Evolutionary conservation across 495 filamentous ascomycete species (phyloP).

Genomic region (Thermothielavioides terrestris): DNA sequence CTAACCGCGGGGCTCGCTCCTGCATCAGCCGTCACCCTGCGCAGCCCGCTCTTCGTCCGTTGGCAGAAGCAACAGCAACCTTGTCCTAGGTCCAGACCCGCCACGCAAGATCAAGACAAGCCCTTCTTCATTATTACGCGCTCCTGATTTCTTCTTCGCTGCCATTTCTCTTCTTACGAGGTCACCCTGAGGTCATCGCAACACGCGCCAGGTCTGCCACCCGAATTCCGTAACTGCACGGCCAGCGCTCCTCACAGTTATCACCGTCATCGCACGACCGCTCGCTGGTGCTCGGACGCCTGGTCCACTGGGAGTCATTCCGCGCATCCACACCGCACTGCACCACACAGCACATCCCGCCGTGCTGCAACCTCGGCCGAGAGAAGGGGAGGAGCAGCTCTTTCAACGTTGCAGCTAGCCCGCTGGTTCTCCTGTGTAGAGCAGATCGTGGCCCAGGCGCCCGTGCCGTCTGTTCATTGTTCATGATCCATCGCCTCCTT

Average conservation of each 20-base stretch:
- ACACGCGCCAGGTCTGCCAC: neutral
- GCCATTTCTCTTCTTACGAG: neutral
- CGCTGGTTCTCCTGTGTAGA: neutral
- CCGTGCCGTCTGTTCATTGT: conserved; percentile 3
- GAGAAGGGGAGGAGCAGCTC: neutral
- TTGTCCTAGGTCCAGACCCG: neutral
- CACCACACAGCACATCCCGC: too few species aligned
- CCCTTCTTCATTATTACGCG: neutral
- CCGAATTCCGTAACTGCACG: too few species aligned
- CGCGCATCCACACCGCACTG: neutral
- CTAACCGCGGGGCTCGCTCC: conserved; percentile 7
- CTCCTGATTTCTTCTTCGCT: neutral
- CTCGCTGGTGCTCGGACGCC: neutral
- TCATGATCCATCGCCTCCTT: conserved; percentile 1
- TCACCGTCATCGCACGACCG: too few species aligned
- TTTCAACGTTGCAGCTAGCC: neutral
- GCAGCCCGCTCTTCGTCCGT: neutral
- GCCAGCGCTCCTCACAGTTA: too few species aligned
- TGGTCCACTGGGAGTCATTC: neutral
- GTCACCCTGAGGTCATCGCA: neutral
- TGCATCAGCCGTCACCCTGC: conserved; percentile 3
- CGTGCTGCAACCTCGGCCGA: neutral
- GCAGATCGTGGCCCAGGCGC: conserved; percentile 2
- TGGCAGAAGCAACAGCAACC: neutral
- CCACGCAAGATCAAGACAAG: neutral